Evolutionary conservation across 306 rosid species (phyloP).

Genomic region (Herpetospermum pedunculosum): DNA sequence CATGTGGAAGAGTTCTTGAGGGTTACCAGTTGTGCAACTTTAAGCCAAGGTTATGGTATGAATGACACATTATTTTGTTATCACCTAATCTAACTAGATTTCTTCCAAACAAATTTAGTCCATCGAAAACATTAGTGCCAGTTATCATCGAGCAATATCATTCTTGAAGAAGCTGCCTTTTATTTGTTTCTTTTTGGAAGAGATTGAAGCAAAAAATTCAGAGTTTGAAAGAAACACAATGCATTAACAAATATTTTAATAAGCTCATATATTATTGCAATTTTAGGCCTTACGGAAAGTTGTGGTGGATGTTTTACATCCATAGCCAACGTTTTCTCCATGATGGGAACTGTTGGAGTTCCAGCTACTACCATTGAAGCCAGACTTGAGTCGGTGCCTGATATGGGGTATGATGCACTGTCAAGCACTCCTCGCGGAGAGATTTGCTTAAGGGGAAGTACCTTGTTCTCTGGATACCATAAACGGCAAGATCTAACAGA

Average conservation of each 20-base stretch:
- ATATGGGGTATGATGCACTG: constrained; percentile 67
- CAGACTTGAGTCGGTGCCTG: constrained; percentile 73
- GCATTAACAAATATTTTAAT: not conserved
- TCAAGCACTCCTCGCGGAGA: constrained; percentile 64
- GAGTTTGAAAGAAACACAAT: not conserved
- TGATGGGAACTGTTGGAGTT: constrained; percentile 75
- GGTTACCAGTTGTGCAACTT: constrained; percentile 61
- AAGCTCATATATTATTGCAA: not conserved
- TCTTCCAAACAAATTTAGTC: not conserved
- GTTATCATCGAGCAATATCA: not conserved
- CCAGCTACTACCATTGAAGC: constrained; percentile 78
- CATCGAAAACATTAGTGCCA: not conserved
- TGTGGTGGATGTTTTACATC: constrained; percentile 78
- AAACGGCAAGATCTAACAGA: constrained; percentile 72
- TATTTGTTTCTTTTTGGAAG: not conserved
- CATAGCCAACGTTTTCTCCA: constrained; percentile 52
- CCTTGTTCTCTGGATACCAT: constrained; percentile 72
- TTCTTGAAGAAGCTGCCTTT: not conserved
- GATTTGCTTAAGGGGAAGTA: constrained; percentile 66
- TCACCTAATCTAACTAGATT: not conserved
- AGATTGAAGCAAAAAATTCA: not conserved
- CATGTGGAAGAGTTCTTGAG: constrained; percentile 81
- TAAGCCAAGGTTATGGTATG: constrained; percentile 88
- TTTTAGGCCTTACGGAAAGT: constrained; percentile 77
- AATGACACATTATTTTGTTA: not conserved